Base-by-base conservation (phyloP, 2,329 filamentous ascomycete genomes). In the Fusarium subtropicale region DNA sequence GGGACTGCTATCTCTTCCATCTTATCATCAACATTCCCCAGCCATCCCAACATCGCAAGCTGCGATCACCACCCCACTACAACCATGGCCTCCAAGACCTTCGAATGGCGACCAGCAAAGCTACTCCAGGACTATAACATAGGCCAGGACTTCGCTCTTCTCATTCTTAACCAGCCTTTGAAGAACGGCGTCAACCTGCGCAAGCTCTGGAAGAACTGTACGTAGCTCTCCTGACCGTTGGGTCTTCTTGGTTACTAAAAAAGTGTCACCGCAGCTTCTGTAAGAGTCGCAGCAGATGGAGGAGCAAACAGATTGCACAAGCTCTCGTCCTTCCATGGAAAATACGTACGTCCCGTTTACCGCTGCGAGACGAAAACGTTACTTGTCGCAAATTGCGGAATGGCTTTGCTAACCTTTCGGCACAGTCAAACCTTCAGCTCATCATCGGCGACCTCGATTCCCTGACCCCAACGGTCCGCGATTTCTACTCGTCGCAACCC, bases 361-460 rank as follows among this genome's bases (percentile, higher is more conserved):
- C n/a, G 48, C 31, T 39, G 18, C 24, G 48, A n/a, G 16, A 30
- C 16, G 9, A 30, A 38, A 22, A n/a, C 3, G 7, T 22, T 22
- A 39, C 36, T 7, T 47, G 3, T 18, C 18, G 5, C 26, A 33
- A 24, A 24, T 10, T 30, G n/a, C 22, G 18, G 15, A 20, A 24
- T 33, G 13, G 9, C 39, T 11, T 20, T 30, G 22, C 52, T 71
- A 47, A 71, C 56, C 62, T 44, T 45, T 60, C 45, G 16, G 2
- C 8, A 20, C 13, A 87, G 85, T 80, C 88, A 75, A 82, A 88
- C 60, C 87, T 93, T 2, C 83, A 92, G 75, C 83, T 87, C 56
- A 94, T 99, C 65, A 89, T 97, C 71, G 96, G 96, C 47, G 96
- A 99, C 77, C 86, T 99, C 12, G 96, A 99, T 81, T 97, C 95